Base-by-base conservation (phyloP, 148 eudicot genomes). In the Rhododendron mucronatum region DNA sequence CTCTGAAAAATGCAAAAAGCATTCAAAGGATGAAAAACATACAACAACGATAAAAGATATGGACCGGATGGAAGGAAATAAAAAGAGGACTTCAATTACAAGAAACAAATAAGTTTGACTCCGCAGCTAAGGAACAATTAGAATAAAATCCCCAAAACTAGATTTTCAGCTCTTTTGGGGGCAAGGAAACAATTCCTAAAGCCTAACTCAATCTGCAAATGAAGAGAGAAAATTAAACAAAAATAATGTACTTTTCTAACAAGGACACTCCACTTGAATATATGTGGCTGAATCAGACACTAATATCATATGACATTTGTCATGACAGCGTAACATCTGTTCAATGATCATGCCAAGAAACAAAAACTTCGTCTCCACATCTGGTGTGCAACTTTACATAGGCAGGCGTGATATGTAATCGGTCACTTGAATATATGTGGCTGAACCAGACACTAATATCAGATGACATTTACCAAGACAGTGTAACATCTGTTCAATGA, bases 1-100 rank as follows among this genome's bases (percentile, higher is more conserved):
- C 99, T 96, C 99, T 96, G 76, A n/a, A 84, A 92, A 74, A 77
- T 33, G 65, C 53, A 53, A 53, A 57, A 41, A 39, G 5, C 5
- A 39, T 39, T 39, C 41, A 39, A 39, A 39, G 41, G 41, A 39
- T 39, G 41, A 39, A n/a, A n/a, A n/a, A n/a, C n/a, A n/a, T n/a
- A n/a, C n/a, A n/a, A n/a, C n/a, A n/a, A n/a, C n/a, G n/a, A n/a
- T n/a, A n/a, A n/a, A n/a, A n/a, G n/a, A n/a, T n/a, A n/a, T n/a
- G n/a, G n/a, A n/a, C n/a, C n/a, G n/a, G n/a, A n/a, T n/a, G n/a
- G n/a, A n/a, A n/a, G n/a, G n/a, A n/a, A n/a, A n/a, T n/a, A n/a
- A n/a, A n/a, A n/a, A n/a, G n/a, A n/a, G n/a, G n/a, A n/a, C n/a
- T n/a, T n/a, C n/a, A n/a, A n/a, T n/a, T n/a, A n/a, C n/a, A n/a